A percentile compares a stretch with the other conserved stretches of the same genome.
Conservation (phyloP, 306 rosid genomes). For the Vigna nakashimae region DNA sequence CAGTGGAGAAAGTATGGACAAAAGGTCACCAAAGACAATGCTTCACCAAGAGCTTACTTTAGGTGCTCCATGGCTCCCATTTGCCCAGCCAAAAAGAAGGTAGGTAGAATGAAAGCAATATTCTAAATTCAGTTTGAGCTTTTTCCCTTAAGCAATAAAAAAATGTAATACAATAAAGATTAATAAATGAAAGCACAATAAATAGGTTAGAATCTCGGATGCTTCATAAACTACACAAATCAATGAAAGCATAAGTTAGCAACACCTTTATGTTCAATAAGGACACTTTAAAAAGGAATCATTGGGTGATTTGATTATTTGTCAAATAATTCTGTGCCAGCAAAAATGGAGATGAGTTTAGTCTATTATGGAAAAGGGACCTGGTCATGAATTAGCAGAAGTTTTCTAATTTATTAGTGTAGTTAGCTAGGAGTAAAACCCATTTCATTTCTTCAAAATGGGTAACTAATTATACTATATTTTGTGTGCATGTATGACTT, state of each 20-base stretch:
- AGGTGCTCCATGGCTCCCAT: conserved; percentile 77
- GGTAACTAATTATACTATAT: conserved; percentile 25
- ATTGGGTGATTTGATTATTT: neutral
- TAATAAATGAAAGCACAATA: neutral
- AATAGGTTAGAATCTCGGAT: neutral
- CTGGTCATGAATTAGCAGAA: neutral
- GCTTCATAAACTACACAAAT: too few relatives aligned
- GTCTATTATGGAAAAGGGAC: neutral
- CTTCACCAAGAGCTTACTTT: conserved; percentile 80
- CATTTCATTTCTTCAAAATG: conserved; percentile 10
- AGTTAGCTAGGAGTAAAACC: neutral
- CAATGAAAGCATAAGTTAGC: neutral
- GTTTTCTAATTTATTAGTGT: neutral
- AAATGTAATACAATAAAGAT: neutral
- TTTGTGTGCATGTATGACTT: conserved; percentile 5
- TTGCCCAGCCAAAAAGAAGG: conserved; percentile 86
- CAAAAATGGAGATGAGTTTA: neutral
- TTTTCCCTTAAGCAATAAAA: neutral
- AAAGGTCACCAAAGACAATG: conserved; percentile 80
- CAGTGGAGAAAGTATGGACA: conserved; percentile 91
- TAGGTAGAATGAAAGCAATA: conserved; percentile 12
- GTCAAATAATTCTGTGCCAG: neutral
- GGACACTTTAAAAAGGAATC: neutral
- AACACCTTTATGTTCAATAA: neutral
- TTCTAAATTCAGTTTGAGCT: neutral